Base-by-base conservation (phyloP, 2,329 filamentous ascomycete species). In the Penicillium brevicompactum region DNA sequence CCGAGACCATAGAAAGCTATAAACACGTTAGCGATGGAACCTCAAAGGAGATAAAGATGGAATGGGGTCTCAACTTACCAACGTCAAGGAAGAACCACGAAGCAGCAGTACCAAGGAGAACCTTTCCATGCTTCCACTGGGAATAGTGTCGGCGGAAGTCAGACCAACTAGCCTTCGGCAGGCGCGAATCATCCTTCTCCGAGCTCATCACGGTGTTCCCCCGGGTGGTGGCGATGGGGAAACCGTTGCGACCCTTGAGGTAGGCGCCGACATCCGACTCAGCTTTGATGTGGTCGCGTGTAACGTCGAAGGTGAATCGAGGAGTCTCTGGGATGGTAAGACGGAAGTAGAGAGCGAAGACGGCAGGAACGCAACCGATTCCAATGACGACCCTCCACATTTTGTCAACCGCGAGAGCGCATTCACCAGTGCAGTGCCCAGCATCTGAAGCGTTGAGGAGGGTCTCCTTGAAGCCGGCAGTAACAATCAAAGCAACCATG, bases 321-420 rank as follows among this genome's bases (percentile, higher is more conserved):
- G 91, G 90, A 32, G 90, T 93, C 76, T 95, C 91, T 22, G 91
- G 91, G 62, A 95, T 93, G 49, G 90, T 94, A 4, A 94, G 83
- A 59, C 90, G 88, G 76, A 90, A 94, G 79, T 94, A 94, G 16
- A 95, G 84, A 18, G 91, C 90, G 59, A 92, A 86, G 70, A 86
- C 90, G 42, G 88, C 90, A 2, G 90, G 90, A 8, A 94, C 84
- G 43, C 88, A 89, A 62, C 90, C 90, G 67, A 92, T 89, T 11
- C 90, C 90, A 67, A 94, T 90, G 46, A 94, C 81, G 13, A 86
- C 81, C 63, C 90, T 84, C 90, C 90, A 94, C 88, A 92, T 92
- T 81, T 91, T 92, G 78, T 94, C 90, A 5, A 92, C 88, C 1
- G 90, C 89, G 0, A 84, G 69, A 53, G 83, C 83, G 67, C 90